These are phyloP conservation scores for Ceratobasidium sp. DNA, from an alignment of 1,284 basidiomycete species.

Conservation along the genomic window DNA sequence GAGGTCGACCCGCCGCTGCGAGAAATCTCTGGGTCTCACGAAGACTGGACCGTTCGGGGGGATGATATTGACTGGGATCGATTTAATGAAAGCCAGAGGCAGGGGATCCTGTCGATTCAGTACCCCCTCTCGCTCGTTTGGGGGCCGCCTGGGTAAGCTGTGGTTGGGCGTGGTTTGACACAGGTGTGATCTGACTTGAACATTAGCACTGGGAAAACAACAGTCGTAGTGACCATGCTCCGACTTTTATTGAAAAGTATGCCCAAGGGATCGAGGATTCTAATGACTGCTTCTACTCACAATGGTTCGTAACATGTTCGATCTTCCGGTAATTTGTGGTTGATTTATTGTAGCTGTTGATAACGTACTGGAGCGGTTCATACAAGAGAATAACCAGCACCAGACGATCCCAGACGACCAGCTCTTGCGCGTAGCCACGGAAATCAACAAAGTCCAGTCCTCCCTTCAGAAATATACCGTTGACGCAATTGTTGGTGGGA, in stretches of 20 bases:
- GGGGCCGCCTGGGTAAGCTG: slow-evolving; percentile 70
- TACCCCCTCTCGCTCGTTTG: slow-evolving; percentile 68
- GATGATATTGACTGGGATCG: slow-evolving; percentile 45
- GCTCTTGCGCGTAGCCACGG: slow-evolving; percentile 74
- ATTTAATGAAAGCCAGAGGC: slow-evolving; percentile 68
- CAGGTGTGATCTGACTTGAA: neutral
- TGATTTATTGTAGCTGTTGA: slow-evolving; percentile 66
- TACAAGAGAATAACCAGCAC: slow-evolving; percentile 53
- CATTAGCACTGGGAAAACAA: slow-evolving; percentile 72
- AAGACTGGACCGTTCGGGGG: neutral
- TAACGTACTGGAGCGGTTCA: slow-evolving; percentile 74
- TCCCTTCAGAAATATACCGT: slow-evolving; percentile 69
- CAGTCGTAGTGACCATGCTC: slow-evolving; percentile 73
- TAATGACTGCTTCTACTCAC: slow-evolving; percentile 78
- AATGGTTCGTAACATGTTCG: slow-evolving; percentile 62
- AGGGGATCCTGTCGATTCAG: slow-evolving; percentile 61
- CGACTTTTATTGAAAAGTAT: slow-evolving; percentile 60
- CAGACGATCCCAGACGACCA: slow-evolving; percentile 65
- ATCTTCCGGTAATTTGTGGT: neutral
- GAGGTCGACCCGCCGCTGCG: slow-evolving; percentile 42
- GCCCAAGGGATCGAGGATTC: slow-evolving; percentile 62
- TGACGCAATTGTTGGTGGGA: slow-evolving; percentile 72
- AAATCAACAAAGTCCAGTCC: slow-evolving; percentile 70
- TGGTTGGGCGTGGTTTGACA: neutral
- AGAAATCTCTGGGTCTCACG: slow-evolving; percentile 12